Conservation (phyloP, 345 rosid species). For the Eucalyptus regnans region DNA sequence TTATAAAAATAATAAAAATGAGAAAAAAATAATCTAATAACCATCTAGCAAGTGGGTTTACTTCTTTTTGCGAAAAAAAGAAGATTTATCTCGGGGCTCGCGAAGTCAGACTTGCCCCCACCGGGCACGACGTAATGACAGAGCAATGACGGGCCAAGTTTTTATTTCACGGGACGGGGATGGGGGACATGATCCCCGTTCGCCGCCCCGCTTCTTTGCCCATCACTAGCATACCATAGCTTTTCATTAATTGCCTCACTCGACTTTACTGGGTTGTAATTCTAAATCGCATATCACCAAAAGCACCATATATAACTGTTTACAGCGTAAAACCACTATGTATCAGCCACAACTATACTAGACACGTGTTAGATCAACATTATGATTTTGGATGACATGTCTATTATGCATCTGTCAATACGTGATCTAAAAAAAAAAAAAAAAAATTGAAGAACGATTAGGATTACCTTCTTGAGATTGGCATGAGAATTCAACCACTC, state of each 20-base stretch:
- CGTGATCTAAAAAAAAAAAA: background rate
- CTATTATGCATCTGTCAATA: background rate
- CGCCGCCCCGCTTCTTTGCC: background rate
- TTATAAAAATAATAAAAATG: background rate
- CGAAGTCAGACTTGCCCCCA: background rate
- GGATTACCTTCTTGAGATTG: background rate
- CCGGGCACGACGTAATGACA: background rate
- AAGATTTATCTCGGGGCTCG: background rate
- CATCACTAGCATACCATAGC: background rate
- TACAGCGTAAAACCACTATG: background rate
- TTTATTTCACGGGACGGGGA: background rate
- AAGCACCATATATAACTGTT: background rate
- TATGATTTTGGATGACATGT: background rate
- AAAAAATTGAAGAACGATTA: background rate
- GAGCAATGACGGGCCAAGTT: background rate
- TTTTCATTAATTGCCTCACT: background rate
- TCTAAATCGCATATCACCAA: background rate
- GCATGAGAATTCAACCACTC: slow-evolving; percentile 1
- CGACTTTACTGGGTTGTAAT: background rate
- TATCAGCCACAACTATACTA: background rate
- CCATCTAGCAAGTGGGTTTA: background rate
- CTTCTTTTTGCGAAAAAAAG: background rate
- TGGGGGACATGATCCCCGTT: background rate
- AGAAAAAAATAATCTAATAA: background rate
- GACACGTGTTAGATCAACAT: background rate